Evolutionary conservation across 306 rosid genomes (phyloP).

Genomic region (Quercus glauca): DNA sequence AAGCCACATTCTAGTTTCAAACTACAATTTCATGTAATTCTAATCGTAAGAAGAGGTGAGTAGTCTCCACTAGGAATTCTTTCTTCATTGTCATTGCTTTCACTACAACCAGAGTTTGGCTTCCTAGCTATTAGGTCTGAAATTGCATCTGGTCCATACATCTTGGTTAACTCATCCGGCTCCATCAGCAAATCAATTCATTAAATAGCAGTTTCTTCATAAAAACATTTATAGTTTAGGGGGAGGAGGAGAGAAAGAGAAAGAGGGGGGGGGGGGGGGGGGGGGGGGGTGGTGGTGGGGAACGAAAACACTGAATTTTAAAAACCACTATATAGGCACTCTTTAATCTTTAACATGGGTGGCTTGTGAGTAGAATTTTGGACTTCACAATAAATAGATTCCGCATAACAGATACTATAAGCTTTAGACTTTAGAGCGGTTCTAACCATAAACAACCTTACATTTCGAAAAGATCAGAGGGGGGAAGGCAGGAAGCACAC

Average conservation of each 20-base stretch:
- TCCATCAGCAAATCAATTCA: conserved; percentile 21
- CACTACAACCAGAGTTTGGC: background rate
- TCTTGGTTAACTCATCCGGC: conserved; percentile 35
- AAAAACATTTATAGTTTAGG: background rate
- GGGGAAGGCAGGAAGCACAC: background rate
- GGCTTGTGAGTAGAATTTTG: background rate
- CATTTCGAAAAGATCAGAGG: background rate
- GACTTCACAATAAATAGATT: background rate
- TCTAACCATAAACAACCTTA: no score
- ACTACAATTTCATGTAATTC: no score
- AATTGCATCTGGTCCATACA: conserved; percentile 26
- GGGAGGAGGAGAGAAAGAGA: background rate
- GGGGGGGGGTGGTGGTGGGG: no score
- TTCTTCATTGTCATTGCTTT: conserved; percentile 1
- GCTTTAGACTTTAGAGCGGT: no score
- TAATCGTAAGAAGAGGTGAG: no score
- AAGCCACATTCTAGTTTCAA: no score
- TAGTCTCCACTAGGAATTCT: no score
- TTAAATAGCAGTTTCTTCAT: conserved; percentile 2
- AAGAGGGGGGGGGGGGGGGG: background rate
- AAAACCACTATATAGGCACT: no score
- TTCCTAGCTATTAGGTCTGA: conserved; percentile 27
- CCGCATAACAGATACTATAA: no score
- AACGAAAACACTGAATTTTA: no score
- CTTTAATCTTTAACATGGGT: no score